Base-by-base conservation (phyloP, 768 basidiomycete genomes). In the Calocybe indica region DNA sequence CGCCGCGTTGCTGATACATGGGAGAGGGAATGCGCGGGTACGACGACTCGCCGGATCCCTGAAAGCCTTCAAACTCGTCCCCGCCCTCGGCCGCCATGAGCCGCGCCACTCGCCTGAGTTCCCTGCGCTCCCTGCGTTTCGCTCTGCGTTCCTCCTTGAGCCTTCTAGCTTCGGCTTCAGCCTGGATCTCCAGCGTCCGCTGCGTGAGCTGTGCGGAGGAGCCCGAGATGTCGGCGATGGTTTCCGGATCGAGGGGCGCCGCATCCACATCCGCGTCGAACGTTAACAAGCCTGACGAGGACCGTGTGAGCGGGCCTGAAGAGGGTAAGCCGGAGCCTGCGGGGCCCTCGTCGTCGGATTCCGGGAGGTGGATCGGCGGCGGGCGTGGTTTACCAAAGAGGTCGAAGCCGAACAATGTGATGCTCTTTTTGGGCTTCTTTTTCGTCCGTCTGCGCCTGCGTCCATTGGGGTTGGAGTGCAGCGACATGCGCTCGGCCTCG, bases 181-280 rank as follows among this genome's bases (percentile, higher is more conserved):
- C 73, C 28, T 66, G 69, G 46, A 67, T 73, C 5, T 62, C 71
- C 8, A 64, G 53, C 22, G 66, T 59, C 36, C 66, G 59, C 59
- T 49, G 65, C 50, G 33, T 65, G 62, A 65, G 70, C 50, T 63
- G 69, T 0, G 72, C 69, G 0, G 71, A 67, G 5, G 80, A 73
- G 11, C 42, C 28, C 5, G 42, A 32, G 34, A 82, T 55, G 29
- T 68, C 69, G 43, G 71, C 75, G 46, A 88, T 85, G 12, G 73
- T 67, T 7, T 75, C 70, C 6, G 76, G 62, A 43, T 83, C 82
- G 10, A 88, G 66, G 1, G 79, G 79, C 5, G 84, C 77, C 3
- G 86, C 85, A 51, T 88, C 86, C 3, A 85, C 85, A 52, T 88
- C 86, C 0, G 82, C 80, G 62, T 88, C 86, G 37, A 85, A 73